Evolutionary conservation across 1,284 basidiomycete species (phyloP).

Genomic region (Pyrrhoderma lamaoense): DNA sequence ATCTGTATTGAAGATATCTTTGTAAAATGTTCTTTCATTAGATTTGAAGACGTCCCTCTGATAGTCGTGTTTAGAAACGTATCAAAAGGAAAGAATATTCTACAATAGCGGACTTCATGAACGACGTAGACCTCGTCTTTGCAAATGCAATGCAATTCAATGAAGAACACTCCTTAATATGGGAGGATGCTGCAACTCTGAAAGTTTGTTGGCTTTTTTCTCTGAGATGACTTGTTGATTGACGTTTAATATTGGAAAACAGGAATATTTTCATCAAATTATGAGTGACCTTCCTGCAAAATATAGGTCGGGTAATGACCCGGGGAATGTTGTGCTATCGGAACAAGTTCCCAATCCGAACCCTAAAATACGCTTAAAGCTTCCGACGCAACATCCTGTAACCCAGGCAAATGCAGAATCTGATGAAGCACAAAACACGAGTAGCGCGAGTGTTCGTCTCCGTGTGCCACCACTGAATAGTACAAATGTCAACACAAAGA

Average conservation of each 20-base stretch:
- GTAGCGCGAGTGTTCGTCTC: constrained; percentile 6
- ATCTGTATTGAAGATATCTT: constrained; percentile 77
- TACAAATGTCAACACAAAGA: not conserved
- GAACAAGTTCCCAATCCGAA: constrained; percentile 39
- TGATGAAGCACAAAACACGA: not conserved
- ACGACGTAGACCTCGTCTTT: constrained; percentile 86
- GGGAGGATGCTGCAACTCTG: constrained; percentile 62
- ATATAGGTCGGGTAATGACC: constrained; percentile 26
- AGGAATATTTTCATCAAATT: constrained; percentile 65
- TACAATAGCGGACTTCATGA: constrained; percentile 63
- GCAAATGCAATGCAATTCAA: constrained; percentile 85
- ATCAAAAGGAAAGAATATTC: constrained; percentile 70
- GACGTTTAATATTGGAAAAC: too few relatives aligned
- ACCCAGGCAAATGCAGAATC: not conserved
- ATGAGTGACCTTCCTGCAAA: constrained; percentile 70
- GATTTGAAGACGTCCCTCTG: constrained; percentile 11
- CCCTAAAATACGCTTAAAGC: constrained; percentile 58
- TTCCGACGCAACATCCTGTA: constrained; percentile 32
- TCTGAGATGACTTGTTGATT: constrained; percentile 16
- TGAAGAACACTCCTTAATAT: constrained; percentile 66
- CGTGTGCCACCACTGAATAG: constrained; percentile 11
- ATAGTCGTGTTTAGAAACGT: constrained; percentile 45
- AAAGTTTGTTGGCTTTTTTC: constrained; percentile 37
- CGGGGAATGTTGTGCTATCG: constrained; percentile 29
- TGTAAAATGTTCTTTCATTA: constrained; percentile 37